A percentile compares a stretch with the other conserved stretches of the same genome.
Conservation (phyloP, 305 asterid species). For the Fraxinus angustifolia region DNA sequence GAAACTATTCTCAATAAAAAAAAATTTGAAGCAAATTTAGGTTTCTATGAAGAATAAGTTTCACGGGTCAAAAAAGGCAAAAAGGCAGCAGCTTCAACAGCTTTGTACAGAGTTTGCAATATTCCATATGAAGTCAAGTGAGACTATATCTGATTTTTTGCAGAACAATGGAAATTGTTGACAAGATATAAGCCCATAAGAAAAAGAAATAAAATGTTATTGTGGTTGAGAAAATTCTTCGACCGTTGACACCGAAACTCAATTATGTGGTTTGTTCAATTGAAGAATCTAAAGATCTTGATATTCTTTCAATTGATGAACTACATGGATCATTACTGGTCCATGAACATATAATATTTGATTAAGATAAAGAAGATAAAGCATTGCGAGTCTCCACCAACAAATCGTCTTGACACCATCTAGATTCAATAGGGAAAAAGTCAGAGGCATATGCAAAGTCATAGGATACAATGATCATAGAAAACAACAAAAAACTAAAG, state of each 20-base stretch:
- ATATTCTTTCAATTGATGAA: too few relatives aligned
- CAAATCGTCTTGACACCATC: background rate
- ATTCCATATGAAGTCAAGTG: background rate
- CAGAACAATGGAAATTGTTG: background rate
- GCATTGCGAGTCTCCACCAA: background rate
- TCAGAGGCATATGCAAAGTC: background rate
- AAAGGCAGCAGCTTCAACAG: background rate
- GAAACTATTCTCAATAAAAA: too few relatives aligned
- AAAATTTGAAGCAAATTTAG: too few relatives aligned
- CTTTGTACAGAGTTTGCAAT: background rate
- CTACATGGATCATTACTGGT: background rate
- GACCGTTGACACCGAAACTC: background rate
- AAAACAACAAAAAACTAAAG: background rate
- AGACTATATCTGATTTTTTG: background rate
- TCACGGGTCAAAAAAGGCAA: background rate
- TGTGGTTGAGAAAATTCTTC: background rate
- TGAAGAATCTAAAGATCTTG: too few relatives aligned
- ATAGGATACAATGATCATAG: background rate
- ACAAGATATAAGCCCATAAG: background rate
- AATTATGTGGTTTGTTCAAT: background rate
- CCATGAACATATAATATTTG: background rate
- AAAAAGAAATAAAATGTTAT: background rate
- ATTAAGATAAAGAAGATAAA: background rate
- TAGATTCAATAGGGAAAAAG: background rate
- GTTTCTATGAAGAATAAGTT: too few relatives aligned